Evolutionary conservation across 2,329 filamentous ascomycete genomes (phyloP), one percentile per base, ranked within the genome.

Genomic region (Lachnellula hyalina): DNA sequence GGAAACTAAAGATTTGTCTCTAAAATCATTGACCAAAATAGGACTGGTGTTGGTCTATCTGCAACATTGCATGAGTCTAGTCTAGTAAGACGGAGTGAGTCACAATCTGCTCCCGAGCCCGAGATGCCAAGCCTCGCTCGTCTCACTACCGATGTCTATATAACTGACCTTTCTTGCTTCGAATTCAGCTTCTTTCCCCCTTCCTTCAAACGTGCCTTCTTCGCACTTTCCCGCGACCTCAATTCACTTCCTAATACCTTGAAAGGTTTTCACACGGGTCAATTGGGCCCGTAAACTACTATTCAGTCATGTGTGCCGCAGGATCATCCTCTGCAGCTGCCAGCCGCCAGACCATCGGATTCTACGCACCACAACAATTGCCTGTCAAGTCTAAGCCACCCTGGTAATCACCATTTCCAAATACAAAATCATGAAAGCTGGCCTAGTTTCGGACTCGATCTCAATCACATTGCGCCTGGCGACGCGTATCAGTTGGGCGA

Each of bases 251-350:
- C 45, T n/a, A 25, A 46, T 15, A 17, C 17, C 23, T 17, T 48
- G n/a, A 36, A 11, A 36, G n/a, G n/a, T 23, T 19, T 63, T 68
- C 2, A 67, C 68, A 61, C 61, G 61, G 62, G 62, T 64, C 62
- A 40, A 47, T 32, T 38, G 38, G 60, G 61, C 61, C 62, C 61
- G 57, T 63, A 54, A n/a, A 40, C 56, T 58, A 57, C 41, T 52
- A 53, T 63, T 64, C 60, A 57, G 53, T 50, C 36, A 62, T 64
- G 59, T 28, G 52, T 23, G 35, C 57, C 34, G 32, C 57, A 36
- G 36, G 42, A 36, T 50, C 52, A 52, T 52, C 49, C 35, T 46
- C 49, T 47, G 32, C 1, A 11, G 17, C 47, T n/a, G 49, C 46
- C 23, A 41, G 52, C 19, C 54, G 52, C 46, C 25, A n/a, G 51